Evolutionary conservation across 306 rosid species (phyloP).

Genomic region (Hippophae tibetana): DNA sequence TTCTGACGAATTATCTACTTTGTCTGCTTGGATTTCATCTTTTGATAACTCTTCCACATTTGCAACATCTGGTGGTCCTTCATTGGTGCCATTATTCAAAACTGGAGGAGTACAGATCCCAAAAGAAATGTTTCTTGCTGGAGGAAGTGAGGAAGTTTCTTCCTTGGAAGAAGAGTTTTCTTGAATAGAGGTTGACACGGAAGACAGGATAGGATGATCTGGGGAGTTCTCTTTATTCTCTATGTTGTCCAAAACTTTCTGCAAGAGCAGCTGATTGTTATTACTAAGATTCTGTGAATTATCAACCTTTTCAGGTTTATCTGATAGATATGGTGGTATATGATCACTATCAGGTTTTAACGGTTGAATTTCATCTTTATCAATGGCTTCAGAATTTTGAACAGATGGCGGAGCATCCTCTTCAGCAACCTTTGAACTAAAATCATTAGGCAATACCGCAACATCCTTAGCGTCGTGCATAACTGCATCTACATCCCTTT

Average conservation of each 20-base stretch:
- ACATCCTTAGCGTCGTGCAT: constrained; percentile 23
- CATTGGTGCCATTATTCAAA: constrained; percentile 25
- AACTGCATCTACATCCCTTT: constrained; percentile 32
- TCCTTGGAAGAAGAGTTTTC: constrained; percentile 37
- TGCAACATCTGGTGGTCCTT: constrained; percentile 28
- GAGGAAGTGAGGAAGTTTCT: constrained; percentile 23
- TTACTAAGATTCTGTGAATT: constrained; percentile 23
- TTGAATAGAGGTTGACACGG: constrained; percentile 21
- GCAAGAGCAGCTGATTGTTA: constrained; percentile 22
- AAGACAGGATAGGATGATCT: constrained; percentile 29
- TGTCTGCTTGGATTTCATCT: constrained; percentile 41
- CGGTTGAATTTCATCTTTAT: constrained; percentile 23
- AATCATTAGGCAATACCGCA: constrained; percentile 20
- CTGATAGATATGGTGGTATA: constrained; percentile 23
- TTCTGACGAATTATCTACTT: constrained; percentile 29
- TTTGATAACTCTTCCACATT: constrained; percentile 29
- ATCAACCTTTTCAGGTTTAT: constrained; percentile 29
- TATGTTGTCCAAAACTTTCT: constrained; percentile 25
- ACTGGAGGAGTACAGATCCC: constrained; percentile 25
- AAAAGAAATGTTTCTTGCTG: constrained; percentile 25
- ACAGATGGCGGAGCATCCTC: constrained; percentile 38
- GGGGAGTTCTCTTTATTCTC: constrained; percentile 38
- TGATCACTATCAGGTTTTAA: constrained; percentile 26
- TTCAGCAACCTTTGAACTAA: constrained; percentile 28
- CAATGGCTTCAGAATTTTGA: constrained; percentile 20